phyloP scores from a whole-genome alignment of 2,329 filamentous ascomycete genomes.

The Cercospora janseana region DNA sequence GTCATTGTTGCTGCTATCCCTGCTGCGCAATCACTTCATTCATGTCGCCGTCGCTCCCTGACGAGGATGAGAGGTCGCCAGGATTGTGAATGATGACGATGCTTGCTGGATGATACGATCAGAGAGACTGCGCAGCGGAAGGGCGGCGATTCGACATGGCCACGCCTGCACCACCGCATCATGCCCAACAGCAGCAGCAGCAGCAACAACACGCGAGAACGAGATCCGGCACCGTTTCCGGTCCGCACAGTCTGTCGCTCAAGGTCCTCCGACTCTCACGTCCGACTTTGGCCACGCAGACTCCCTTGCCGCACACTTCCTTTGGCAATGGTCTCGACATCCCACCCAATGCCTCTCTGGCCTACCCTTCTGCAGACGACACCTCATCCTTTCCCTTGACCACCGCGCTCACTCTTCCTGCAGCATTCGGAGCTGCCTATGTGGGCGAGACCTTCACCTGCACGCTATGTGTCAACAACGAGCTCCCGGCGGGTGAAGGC shows the following conservation, averaged over 20 bases:
- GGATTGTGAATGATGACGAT: background rate
- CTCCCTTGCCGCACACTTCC: constrained; percentile 58
- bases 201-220: constrained; percentile 43
- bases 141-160: background rate
- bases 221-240: constrained; percentile 38
- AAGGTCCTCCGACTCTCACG: constrained; percentile 83
- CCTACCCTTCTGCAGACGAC: constrained; percentile 59
- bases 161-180: constrained; percentile 20
- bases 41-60: background rate
- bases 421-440: constrained; percentile 89
- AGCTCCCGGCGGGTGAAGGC: constrained; percentile 49
- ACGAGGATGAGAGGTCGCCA: background rate
- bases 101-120: too few relatives aligned
- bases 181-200: too few relatives aligned
- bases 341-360: constrained; percentile 65
- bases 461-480: constrained; percentile 94
- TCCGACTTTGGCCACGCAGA: constrained; percentile 71
- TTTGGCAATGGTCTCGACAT: constrained; percentile 49
- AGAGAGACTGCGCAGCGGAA: too few relatives aligned
- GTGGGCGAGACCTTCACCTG: constrained; percentile 94
- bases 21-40: too few relatives aligned
- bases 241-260: constrained; percentile 76
- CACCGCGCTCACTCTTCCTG: constrained; percentile 74
- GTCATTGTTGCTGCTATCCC: background rate
- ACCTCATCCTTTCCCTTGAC: constrained; percentile 57